These are phyloP conservation scores for Aspergillus quadrilineatus DNA, from an alignment of 2,329 filamentous ascomycete genomes.

Conservation along the genomic window DNA sequence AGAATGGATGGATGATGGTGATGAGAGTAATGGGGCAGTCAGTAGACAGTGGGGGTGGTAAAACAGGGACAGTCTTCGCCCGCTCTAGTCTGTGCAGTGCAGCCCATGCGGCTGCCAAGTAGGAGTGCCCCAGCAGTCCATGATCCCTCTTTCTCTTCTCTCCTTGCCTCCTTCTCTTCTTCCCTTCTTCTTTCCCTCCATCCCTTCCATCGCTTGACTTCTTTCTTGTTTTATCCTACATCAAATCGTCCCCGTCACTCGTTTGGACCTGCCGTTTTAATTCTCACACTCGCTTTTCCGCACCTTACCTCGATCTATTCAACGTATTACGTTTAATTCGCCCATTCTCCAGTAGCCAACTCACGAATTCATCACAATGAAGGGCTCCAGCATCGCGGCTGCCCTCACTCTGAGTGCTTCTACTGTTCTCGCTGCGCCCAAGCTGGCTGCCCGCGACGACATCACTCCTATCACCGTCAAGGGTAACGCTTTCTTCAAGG, in stretches of 20 bases:
- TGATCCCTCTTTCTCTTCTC: background rate
- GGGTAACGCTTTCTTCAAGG: constrained; percentile 67
- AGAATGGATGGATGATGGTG: background rate
- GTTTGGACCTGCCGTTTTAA: constrained; percentile 15
- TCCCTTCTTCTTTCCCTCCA: background rate
- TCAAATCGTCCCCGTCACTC: constrained; percentile 19
- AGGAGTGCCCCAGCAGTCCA: too few species aligned
- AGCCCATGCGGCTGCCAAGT: too few species aligned
- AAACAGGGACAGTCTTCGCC: background rate
- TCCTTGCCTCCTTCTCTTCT: background rate
- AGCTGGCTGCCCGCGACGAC: constrained; percentile 42
- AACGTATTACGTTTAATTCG: background rate
- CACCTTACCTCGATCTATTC: background rate
- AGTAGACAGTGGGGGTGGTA: background rate
- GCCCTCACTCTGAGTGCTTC: constrained; percentile 49
- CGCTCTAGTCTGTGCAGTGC: background rate
- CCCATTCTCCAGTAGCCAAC: background rate
- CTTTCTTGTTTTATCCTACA: constrained; percentile 11
- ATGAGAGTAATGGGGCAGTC: background rate
- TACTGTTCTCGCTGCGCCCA: constrained; percentile 47
- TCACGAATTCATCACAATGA: constrained; percentile 48
- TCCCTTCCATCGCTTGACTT: constrained; percentile 11
- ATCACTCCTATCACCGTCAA: constrained; percentile 60
- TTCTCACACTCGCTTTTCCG: constrained; percentile 12
- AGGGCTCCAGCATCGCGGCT: constrained; percentile 50